A percentile compares a stretch with the other conserved stretches of the same genome.
These are phyloP conservation scores for Xylariaceae sp. DNA, from an alignment of 2,329 filamentous ascomycete genomes.

Conservation along the genomic window DNA sequence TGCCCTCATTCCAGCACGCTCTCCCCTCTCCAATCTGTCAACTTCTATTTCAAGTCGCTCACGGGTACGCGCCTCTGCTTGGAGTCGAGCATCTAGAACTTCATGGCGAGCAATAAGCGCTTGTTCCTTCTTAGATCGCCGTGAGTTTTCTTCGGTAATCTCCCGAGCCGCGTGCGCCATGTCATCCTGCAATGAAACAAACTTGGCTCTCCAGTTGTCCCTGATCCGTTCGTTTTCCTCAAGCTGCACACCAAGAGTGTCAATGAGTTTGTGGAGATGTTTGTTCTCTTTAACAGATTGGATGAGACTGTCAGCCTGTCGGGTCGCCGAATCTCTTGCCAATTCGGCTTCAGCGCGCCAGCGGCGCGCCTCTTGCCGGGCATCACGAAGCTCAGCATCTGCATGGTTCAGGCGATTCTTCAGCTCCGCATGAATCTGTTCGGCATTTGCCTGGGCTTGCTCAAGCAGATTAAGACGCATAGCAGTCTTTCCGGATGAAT, in stretches of 20 bases:
- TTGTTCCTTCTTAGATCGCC: slow-evolving; percentile 73
- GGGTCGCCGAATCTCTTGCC: slow-evolving; percentile 48
- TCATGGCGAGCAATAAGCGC: slow-evolving; percentile 75
- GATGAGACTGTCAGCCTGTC: slow-evolving; percentile 46
- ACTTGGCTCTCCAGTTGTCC: slow-evolving; percentile 78
- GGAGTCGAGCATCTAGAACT: slow-evolving; percentile 71
- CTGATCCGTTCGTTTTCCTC: slow-evolving; percentile 82
- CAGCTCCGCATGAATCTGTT: slow-evolving; percentile 52
- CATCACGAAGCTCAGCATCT: slow-evolving; percentile 53
- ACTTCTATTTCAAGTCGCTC: slow-evolving; percentile 65
- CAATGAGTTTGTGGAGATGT: slow-evolving; percentile 68
- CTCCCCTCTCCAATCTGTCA: slow-evolving; percentile 60
- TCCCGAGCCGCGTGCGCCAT: slow-evolving; percentile 76
- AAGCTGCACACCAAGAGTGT: slow-evolving; percentile 70
- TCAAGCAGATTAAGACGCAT: slow-evolving; percentile 66
- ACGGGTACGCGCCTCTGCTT: slow-evolving; percentile 66
- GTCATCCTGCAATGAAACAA: slow-evolving; percentile 80
- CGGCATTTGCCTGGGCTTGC: slow-evolving; percentile 56
- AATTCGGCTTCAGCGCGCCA: slow-evolving; percentile 61
- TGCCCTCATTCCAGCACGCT: slow-evolving; percentile 61
- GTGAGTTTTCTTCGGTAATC: slow-evolving; percentile 76
- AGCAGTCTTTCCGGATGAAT: slow-evolving; percentile 48
- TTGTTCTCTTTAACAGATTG: slow-evolving; percentile 59
- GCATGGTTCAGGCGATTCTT: slow-evolving; percentile 51
- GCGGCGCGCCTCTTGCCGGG: slow-evolving; percentile 54